These are phyloP conservation scores for Nepenthes mirabilis DNA, from an alignment of 148 eudicot species.

Conservation along the genomic window DNA sequence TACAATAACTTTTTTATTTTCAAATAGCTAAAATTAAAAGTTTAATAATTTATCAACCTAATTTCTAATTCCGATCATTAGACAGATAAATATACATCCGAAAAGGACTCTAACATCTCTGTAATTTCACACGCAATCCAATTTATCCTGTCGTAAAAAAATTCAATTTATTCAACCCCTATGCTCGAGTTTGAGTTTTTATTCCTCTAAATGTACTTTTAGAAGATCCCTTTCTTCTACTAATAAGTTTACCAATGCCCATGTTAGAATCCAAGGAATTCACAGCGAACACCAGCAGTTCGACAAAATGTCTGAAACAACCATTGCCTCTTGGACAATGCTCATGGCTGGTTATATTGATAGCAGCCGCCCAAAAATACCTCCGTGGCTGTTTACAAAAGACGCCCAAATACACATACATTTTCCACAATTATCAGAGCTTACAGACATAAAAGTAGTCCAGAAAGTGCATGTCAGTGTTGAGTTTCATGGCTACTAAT, in stretches of 20 bases:
- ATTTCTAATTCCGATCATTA: too few species aligned
- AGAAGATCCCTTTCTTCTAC: constrained; percentile 19
- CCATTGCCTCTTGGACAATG: constrained; percentile 46
- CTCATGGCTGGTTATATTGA: constrained; percentile 43
- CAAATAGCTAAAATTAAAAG: too few species aligned
- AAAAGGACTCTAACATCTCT: too few species aligned
- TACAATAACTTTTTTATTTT: too few species aligned
- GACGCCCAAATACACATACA: constrained; percentile 23
- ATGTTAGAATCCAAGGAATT: constrained; percentile 17
- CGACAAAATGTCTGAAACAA: constrained; percentile 38
- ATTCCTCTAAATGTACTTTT: not conserved
- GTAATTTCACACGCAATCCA: too few species aligned
- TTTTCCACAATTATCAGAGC: constrained; percentile 39
- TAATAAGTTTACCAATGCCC: constrained; percentile 44
- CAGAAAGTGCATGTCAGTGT: constrained; percentile 27
- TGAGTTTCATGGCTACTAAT: constrained; percentile 30
- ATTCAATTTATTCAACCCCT: too few species aligned
- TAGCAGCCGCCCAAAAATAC: constrained; percentile 18
- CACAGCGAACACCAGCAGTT: constrained; percentile 33
- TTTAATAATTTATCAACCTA: too few species aligned
- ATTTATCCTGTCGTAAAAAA: too few species aligned
- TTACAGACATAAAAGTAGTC: constrained; percentile 30
- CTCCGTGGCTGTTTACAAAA: constrained; percentile 23
- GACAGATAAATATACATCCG: too few species aligned
- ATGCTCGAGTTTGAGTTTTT: too few species aligned